Conservation (phyloP, 345 rosid genomes). For the Raphanus raphanistrum region DNA sequence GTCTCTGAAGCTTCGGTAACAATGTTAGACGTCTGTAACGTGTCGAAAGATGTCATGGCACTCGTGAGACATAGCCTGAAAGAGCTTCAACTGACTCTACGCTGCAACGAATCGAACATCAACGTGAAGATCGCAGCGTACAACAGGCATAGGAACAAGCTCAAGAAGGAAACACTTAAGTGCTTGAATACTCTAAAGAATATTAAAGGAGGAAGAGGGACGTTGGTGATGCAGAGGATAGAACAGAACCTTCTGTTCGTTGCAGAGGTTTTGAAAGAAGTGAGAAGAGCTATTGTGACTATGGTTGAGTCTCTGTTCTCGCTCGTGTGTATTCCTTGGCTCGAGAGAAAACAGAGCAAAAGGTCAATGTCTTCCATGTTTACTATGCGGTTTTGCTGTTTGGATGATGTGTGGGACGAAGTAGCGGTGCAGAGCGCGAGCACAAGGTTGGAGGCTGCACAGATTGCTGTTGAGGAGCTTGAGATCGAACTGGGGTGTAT, state of each 20-base stretch:
- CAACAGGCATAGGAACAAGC: constrained; percentile 51
- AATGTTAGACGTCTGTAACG: constrained; percentile 67
- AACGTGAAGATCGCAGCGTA: constrained; percentile 49
- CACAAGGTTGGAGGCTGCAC: constrained; percentile 66
- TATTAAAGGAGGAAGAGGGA: constrained; percentile 37
- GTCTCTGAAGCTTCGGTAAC: constrained; percentile 60
- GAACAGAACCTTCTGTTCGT: constrained; percentile 48
- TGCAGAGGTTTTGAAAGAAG: constrained; percentile 56
- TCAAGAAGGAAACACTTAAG: constrained; percentile 63
- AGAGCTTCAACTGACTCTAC: constrained; percentile 50
- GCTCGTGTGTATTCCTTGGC: constrained; percentile 62
- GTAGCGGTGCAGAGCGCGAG: constrained; percentile 51
- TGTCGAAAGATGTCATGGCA: constrained; percentile 57
- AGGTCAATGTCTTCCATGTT: constrained; percentile 39
- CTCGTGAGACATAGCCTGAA: constrained; percentile 56
- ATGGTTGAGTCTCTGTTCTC: constrained; percentile 61
- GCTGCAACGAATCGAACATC: constrained; percentile 45
- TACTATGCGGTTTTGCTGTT: constrained; percentile 32
- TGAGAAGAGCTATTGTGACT: constrained; percentile 47
- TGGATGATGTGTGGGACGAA: constrained; percentile 47
- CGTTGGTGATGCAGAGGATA: constrained; percentile 5
- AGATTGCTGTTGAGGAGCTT: constrained; percentile 65
- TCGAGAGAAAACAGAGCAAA: constrained; percentile 48
- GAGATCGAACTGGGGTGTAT: constrained; percentile 65
- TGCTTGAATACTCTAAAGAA: constrained; percentile 52